Evolutionary conservation across 2,329 filamentous ascomycete genomes (phyloP).

Genomic region (Cercospora brassicicola): DNA sequence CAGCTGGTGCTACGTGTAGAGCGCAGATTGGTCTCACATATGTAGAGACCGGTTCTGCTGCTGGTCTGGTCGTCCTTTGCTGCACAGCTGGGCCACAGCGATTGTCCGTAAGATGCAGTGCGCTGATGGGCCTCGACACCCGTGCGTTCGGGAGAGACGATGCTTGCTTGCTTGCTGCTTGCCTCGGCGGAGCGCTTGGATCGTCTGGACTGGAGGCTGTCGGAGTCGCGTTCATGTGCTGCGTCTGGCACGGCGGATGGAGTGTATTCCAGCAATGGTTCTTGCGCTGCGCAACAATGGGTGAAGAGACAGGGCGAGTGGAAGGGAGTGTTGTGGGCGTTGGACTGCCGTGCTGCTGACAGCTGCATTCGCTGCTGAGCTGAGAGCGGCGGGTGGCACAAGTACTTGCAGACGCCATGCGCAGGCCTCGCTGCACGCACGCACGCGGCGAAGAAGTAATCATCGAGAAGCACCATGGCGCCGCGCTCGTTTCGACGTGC

Average conservation of each 20-base stretch:
- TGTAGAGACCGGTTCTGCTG: slow-evolving; percentile 5
- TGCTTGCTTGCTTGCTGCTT: neutral
- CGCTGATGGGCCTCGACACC: neutral
- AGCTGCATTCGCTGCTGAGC: neutral
- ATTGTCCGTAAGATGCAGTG: neutral
- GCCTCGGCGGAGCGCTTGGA: neutral
- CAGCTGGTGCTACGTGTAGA: slow-evolving; percentile 12
- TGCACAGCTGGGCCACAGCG: neutral
- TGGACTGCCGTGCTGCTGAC: neutral
- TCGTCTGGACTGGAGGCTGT: neutral
- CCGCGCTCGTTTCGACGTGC: neutral
- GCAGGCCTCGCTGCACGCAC: slow-evolving; percentile 3
- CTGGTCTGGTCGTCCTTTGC: neutral
- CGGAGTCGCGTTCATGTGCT: neutral
- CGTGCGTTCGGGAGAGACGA: neutral
- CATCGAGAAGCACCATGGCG: neutral
- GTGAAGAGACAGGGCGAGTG: neutral
- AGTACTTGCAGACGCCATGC: slow-evolving; percentile 6
- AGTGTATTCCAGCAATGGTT: neutral
- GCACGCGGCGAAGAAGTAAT: slow-evolving; percentile 2
- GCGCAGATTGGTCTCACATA: slow-evolving; percentile 10
- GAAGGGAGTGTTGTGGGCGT: neutral
- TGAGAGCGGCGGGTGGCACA: neutral
- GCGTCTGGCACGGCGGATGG: neutral
- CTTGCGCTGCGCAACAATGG: neutral